These are phyloP conservation scores for Backusella westeae DNA, from an alignment of 192 early-diverging fungal genomes.

Conservation along the genomic window DNA sequence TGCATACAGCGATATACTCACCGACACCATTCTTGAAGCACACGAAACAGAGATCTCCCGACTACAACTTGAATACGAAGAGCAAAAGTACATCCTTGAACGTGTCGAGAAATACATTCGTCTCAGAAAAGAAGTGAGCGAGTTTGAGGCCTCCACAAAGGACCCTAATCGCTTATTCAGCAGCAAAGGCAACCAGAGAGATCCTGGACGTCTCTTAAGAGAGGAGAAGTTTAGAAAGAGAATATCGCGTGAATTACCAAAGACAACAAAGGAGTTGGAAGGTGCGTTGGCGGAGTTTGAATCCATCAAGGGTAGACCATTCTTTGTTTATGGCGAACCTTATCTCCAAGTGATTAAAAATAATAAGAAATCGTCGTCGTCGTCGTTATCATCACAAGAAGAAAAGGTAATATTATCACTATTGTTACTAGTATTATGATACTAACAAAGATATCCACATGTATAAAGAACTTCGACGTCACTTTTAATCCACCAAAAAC, in stretches of 20 bases:
- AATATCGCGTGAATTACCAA: conserved; percentile 44
- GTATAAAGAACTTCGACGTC: not conserved
- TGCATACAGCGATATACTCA: not conserved
- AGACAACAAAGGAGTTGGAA: conserved; percentile 33
- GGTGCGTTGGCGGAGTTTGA: conserved; percentile 40
- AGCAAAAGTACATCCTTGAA: conserved; percentile 42
- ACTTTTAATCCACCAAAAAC: conserved; percentile 7
- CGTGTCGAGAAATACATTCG: conserved; percentile 36
- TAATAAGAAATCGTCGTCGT: not conserved
- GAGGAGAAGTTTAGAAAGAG: conserved; percentile 51
- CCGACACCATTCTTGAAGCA: conserved; percentile 30
- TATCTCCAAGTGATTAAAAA: conserved; percentile 18
- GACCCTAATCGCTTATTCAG: conserved; percentile 42
- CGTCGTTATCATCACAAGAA: not conserved
- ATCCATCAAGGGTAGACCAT: conserved; percentile 33
- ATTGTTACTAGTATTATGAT: too few species aligned
- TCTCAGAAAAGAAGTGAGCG: conserved; percentile 39
- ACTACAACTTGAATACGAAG: conserved; percentile 30
- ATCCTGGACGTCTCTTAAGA: conserved; percentile 47
- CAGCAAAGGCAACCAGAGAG: conserved; percentile 32
- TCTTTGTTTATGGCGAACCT: conserved; percentile 43
- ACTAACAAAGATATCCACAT: not conserved
- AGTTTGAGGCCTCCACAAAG: conserved; percentile 39
- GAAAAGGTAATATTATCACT: not conserved
- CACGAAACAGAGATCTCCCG: conserved; percentile 44